Evolutionary conservation across 202 grass and related monocot genomes (phyloP).

Genomic region (Saccharum hybrid): DNA sequence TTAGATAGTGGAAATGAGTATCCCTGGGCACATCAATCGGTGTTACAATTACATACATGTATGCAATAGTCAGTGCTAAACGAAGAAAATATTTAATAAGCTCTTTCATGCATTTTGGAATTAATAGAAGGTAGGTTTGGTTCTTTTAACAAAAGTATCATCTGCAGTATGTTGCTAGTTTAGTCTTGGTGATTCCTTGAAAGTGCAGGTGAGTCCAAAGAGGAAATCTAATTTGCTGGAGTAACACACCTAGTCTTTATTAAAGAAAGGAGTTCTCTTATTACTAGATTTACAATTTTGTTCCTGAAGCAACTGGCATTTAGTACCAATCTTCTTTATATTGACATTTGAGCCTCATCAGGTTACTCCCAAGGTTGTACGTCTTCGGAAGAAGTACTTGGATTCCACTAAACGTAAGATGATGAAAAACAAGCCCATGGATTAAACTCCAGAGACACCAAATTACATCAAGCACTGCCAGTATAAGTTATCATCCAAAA

Average conservation of each 20-base stretch:
- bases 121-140: not conserved
- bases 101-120: not conserved
- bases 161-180: conserved; percentile 5
- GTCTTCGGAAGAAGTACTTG: conserved; percentile 91
- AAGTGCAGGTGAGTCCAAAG: conserved; percentile 9
- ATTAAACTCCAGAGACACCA: conserved; percentile 41
- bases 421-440: conserved; percentile 88
- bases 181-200: conserved; percentile 20
- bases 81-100: conserved; percentile 10
- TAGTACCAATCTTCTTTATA: conserved; percentile 33
- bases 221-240: not conserved
- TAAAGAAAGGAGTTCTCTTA: conserved; percentile 16
- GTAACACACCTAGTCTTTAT: not conserved
- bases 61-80: not conserved
- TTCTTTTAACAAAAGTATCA: not conserved
- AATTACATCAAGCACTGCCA: conserved; percentile 35
- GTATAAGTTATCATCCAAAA: conserved; percentile 33
- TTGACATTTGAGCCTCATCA: conserved; percentile 49
- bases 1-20: not conserved
- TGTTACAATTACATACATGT: conserved; percentile 14
- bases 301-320: not conserved
- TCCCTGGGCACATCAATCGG: not conserved
- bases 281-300: conserved; percentile 1
- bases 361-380: conserved; percentile 95
- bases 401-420: conserved; percentile 92